phyloP scores from a whole-genome alignment of 2,329 filamentous ascomycete species.

The Aaosphaeria arxii region DNA sequence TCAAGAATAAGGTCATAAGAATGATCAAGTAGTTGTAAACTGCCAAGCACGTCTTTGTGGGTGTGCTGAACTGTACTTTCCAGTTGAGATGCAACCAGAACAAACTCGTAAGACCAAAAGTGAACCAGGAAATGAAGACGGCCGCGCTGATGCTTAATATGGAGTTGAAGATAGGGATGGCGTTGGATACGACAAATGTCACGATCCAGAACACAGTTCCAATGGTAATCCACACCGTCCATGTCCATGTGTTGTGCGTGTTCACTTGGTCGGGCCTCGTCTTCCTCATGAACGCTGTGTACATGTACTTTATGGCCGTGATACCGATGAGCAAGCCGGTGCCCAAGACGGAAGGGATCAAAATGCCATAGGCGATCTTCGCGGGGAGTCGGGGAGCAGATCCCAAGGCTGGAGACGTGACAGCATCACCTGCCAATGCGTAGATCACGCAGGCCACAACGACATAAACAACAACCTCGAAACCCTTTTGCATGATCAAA shows the following conservation, averaged over 20 bases:
- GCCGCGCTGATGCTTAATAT: slow-evolving; percentile 58
- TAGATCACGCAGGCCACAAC: slow-evolving; percentile 69
- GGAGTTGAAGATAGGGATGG: slow-evolving; percentile 58
- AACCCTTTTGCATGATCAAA: slow-evolving; percentile 55
- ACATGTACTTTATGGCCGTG: slow-evolving; percentile 64
- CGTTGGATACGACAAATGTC: slow-evolving; percentile 44
- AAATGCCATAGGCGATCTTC: slow-evolving; percentile 66
- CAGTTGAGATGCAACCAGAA: slow-evolving; percentile 50
- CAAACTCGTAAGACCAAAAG: slow-evolving; percentile 45
- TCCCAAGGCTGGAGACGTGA: slow-evolving; percentile 64
- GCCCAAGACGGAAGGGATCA: slow-evolving; percentile 67
- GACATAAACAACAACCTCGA: slow-evolving; percentile 59
- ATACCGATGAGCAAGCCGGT: slow-evolving; percentile 69
- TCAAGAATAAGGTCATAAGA: slow-evolving; percentile 22
- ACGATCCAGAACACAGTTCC: slow-evolving; percentile 50
- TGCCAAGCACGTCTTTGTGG: slow-evolving; percentile 43
- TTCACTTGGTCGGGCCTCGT: slow-evolving; percentile 20
- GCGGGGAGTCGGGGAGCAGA: slow-evolving; percentile 56
- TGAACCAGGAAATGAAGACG: slow-evolving; percentile 66
- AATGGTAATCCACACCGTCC: slow-evolving; percentile 63
- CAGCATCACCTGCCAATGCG: slow-evolving; percentile 58
- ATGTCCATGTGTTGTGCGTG: slow-evolving; percentile 51
- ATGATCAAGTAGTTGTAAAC: slow-evolving; percentile 46
- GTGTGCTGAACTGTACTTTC: slow-evolving; percentile 22
- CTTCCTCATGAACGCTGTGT: slow-evolving; percentile 57